Evolutionary conservation across 2,329 filamentous ascomycete genomes (phyloP).

Genomic region (Botrytis medusae): DNA sequence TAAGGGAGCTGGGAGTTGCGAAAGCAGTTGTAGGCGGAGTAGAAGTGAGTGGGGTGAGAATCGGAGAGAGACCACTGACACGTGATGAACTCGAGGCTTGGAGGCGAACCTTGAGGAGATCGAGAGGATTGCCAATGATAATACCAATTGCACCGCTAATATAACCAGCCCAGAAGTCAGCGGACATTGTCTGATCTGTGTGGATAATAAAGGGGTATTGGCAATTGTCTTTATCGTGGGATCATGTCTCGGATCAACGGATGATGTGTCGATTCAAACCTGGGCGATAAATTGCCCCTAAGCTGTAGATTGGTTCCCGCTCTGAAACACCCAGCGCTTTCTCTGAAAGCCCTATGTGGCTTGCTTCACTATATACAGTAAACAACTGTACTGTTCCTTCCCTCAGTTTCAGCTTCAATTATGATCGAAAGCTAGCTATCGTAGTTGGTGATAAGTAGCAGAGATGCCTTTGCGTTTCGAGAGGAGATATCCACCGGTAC

Average conservation of each 20-base stretch:
- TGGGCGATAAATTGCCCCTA: not conserved
- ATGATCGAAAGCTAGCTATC: not conserved
- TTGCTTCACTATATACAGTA: not conserved
- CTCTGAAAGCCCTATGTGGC: not conserved
- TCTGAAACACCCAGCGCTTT: not conserved
- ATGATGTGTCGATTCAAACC: not conserved
- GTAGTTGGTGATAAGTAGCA: not conserved
- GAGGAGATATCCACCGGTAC: no score
- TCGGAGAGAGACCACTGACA: conserved; percentile 8
- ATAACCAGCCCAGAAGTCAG: conserved; percentile 94
- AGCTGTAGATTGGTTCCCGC: not conserved
- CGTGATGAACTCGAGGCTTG: conserved; percentile 57
- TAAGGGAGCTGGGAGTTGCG: conserved; percentile 43
- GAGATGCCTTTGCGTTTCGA: not conserved
- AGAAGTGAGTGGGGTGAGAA: conserved; percentile 24
- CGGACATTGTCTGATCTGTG: conserved; percentile 35
- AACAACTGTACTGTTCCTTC: not conserved
- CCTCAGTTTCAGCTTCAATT: not conserved
- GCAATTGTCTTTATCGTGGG: not conserved
- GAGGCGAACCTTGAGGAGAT: conserved; percentile 75
- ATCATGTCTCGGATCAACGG: conserved; percentile 4
- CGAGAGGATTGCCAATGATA: conserved; percentile 83
- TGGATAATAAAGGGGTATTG: not conserved
- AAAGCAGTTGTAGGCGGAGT: conserved; percentile 40
- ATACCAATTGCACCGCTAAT: conserved; percentile 83